Evolutionary conservation across 2,329 filamentous ascomycete genomes (phyloP), one percentile per base, ranked within the genome.

Genomic region (Phoma sp.): DNA sequence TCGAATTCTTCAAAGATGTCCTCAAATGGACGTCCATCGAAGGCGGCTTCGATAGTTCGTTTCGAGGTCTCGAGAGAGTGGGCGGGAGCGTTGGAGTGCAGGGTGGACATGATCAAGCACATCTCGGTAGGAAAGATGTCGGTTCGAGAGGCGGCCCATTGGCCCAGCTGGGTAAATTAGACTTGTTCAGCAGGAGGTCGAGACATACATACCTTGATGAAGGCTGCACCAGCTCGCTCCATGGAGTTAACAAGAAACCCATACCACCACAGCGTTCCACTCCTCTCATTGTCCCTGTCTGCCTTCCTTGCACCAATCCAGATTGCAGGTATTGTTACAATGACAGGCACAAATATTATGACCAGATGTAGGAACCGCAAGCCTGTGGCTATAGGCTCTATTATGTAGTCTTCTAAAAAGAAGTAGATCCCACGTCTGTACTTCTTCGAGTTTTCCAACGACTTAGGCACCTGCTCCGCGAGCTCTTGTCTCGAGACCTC

Each of bases 1-100:
- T 97, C 83, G 63, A 99, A 99, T 72, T 98, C 95, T 27, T 96
- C 91, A 66, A 99, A 99, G 55, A 99, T 97, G 4, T 96, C 90
- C 10, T 93, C 87, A 61, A 99, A 97, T 0, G 76, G 67, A 50
- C 89, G 83, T 1, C 89, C 91, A 53, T 87, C 86, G 69, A 99
- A 99, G 0, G 95, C 93, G 32, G 86, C 84, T 62, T 86, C 83
- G 24, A 99, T 88, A 2, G 87, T 98, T 60, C 81, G 80, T 72
- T 90, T 92, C 0, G 95, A 97, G 23, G 86, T 82, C 43, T 84
- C 82, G 47, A 99, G 80, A 0, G 93, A 92, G 75, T 99, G 95
- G 2, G 95, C 93, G 0, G 93, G 93, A 0, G 95, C 93, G 71
- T 98, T 87, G 1, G 95, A 97, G 77, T 99, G 95, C 40, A 99